These are phyloP conservation scores for Trichocladium uniseriatum DNA, from an alignment of 495 filamentous ascomycete species.

Conservation along the genomic window DNA sequence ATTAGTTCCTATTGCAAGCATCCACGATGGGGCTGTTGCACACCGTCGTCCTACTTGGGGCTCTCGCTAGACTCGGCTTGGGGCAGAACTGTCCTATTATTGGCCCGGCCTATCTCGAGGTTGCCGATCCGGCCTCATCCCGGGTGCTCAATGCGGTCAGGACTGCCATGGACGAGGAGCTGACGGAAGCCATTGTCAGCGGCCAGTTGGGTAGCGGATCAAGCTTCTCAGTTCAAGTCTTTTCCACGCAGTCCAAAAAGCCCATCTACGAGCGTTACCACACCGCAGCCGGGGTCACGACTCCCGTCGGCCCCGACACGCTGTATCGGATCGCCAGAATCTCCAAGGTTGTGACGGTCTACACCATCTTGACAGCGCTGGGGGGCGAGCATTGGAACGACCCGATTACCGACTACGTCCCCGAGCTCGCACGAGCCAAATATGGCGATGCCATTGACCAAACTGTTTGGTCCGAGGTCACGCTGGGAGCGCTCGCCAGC, in stretches of 20 bases:
- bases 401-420: constrained; percentile 14
- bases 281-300: not conserved
- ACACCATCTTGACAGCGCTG: constrained; percentile 11
- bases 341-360: constrained; percentile 18
- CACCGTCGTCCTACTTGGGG: not conserved
- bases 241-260: constrained; percentile 5
- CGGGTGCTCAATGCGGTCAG: not conserved
- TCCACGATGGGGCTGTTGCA: no score
- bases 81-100: constrained; percentile 18
- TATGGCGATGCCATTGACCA: not conserved
- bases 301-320: constrained; percentile 8
- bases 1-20: no score
- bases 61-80: not conserved
- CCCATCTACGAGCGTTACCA: constrained; percentile 1
- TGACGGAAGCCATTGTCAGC: not conserved
- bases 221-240: constrained; percentile 12
- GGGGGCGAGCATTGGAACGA: constrained; percentile 15
- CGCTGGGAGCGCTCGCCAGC: constrained; percentile 7
- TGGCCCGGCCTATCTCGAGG: constrained; percentile 14
- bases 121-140: not conserved
- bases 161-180: constrained; percentile 2
- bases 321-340: constrained; percentile 15
- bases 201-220: not conserved
- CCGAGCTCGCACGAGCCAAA: constrained; percentile 11
- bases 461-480: constrained; percentile 10